Conservation (phyloP, 768 basidiomycete species). For the Kwoniella sp. region DNA sequence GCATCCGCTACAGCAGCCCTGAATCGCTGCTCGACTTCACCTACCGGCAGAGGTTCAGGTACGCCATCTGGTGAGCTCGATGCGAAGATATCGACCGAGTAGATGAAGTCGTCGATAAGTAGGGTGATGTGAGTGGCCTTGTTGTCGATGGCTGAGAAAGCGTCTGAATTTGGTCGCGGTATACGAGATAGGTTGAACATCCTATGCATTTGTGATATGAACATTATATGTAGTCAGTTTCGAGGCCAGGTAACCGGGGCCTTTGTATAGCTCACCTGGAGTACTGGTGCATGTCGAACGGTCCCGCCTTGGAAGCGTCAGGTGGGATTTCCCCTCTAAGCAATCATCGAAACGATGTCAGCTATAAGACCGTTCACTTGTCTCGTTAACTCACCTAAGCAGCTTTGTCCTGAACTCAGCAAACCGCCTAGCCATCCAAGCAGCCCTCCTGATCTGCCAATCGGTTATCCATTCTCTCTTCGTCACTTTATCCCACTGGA, state of each 20-base stretch:
- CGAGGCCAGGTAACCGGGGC: neutral
- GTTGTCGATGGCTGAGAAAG: slow-evolving; percentile 60
- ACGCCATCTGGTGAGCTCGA: slow-evolving; percentile 50
- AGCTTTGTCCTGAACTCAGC: slow-evolving; percentile 58
- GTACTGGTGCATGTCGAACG: slow-evolving; percentile 59
- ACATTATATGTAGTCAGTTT: no score
- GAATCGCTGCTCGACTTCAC: slow-evolving; percentile 60
- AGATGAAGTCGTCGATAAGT: slow-evolving; percentile 75
- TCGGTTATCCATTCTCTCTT: slow-evolving; percentile 60
- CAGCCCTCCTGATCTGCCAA: slow-evolving; percentile 83
- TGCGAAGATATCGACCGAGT: slow-evolving; percentile 68
- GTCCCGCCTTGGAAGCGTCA: slow-evolving; percentile 72
- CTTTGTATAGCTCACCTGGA: slow-evolving; percentile 48
- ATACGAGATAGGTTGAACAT: slow-evolving; percentile 76
- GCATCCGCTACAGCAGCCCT: slow-evolving; percentile 65
- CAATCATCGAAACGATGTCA: neutral
- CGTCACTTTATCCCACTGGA: slow-evolving; percentile 29
- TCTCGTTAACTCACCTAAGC: slow-evolving; percentile 61
- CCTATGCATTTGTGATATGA: slow-evolving; percentile 32
- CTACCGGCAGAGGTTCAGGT: slow-evolving; percentile 54
- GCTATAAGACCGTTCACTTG: neutral
- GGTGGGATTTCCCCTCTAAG: slow-evolving; percentile 72
- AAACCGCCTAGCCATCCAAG: slow-evolving; percentile 64
- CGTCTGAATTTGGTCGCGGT: slow-evolving; percentile 69
- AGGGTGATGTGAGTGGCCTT: slow-evolving; percentile 67